A percentile compares a stretch with the other conserved stretches of the same genome.
Conservation (phyloP, 768 basidiomycete genomes). For the Lactarius sanguifluus region DNA sequence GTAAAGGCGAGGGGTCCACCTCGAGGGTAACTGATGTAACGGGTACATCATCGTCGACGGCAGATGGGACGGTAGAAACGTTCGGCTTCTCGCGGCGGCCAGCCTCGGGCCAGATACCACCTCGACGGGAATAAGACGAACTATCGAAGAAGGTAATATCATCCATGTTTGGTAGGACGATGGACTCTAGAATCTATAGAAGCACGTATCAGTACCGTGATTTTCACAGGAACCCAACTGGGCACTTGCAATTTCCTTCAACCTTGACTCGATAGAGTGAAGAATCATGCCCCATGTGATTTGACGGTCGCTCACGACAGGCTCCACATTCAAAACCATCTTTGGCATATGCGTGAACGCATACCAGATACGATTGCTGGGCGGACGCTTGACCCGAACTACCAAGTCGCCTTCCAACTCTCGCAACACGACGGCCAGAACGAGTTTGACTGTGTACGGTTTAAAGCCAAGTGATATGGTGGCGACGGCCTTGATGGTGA, state of each 20-base stretch:
- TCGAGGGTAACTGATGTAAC: constrained; percentile 41
- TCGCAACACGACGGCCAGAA: constrained; percentile 82
- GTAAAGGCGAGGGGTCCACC: constrained; percentile 25
- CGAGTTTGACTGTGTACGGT: constrained; percentile 85
- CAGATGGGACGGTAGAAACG: constrained; percentile 2
- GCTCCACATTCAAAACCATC: constrained; percentile 88
- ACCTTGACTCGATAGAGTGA: constrained; percentile 81
- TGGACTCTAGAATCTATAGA: constrained; percentile 82
- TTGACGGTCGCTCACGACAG: constrained; percentile 91
- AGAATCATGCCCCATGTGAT: constrained; percentile 94
- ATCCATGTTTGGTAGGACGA: constrained; percentile 98
- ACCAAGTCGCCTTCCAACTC: constrained; percentile 91
- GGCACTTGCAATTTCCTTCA: constrained; percentile 78
- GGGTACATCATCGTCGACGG: constrained; percentile 33
- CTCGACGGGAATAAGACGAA: constrained; percentile 57
- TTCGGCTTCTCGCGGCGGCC: constrained; percentile 42
- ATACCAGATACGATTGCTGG: constrained; percentile 94
- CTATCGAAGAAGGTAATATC: constrained; percentile 97
- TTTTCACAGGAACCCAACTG: not conserved
- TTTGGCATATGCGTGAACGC: constrained; percentile 88
- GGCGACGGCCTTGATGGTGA: constrained; percentile 87
- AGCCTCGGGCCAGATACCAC: constrained; percentile 89
- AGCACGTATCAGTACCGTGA: constrained; percentile 20
- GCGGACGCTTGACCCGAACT: constrained; percentile 90
- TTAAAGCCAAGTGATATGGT: constrained; percentile 89